These are phyloP conservation scores for Ceratobasidium sp. DNA, from an alignment of 1,284 basidiomycete species.

Conservation along the genomic window DNA sequence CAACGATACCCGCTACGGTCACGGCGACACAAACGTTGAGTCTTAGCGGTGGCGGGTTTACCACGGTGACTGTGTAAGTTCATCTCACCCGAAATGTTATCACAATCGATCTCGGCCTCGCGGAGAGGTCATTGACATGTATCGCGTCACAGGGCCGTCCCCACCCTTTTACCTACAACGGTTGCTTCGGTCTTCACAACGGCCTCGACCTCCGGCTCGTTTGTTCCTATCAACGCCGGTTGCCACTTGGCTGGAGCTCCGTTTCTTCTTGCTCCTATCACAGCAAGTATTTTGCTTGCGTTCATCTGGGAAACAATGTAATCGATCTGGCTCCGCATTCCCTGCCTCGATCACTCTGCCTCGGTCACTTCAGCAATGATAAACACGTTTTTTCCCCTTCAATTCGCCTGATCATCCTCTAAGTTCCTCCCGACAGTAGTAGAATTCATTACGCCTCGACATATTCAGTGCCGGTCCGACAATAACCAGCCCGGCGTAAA, in stretches of 20 bases:
- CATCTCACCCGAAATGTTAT: background rate
- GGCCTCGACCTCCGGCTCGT: constrained; percentile 22
- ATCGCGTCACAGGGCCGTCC: constrained; percentile 26
- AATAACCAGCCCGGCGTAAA: no score
- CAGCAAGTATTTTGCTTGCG: background rate
- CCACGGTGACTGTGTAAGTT: constrained; percentile 24
- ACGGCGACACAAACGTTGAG: constrained; percentile 36
- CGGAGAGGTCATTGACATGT: constrained; percentile 10
- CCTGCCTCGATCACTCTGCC: constrained; percentile 15
- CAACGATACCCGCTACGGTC: constrained; percentile 21
- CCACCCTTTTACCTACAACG: constrained; percentile 29
- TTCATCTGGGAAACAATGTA: background rate
- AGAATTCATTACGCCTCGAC: no score
- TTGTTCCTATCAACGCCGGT: constrained; percentile 35
- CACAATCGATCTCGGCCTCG: constrained; percentile 9
- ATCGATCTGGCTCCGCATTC: constrained; percentile 6
- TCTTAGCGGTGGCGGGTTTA: constrained; percentile 10
- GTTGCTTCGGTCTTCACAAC: constrained; percentile 42
- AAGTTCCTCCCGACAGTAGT: no score
- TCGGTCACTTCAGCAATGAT: constrained; percentile 19
- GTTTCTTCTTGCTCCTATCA: constrained; percentile 21
- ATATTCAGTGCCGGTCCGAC: no score
- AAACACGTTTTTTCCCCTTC: background rate
- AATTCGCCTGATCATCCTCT: no score
- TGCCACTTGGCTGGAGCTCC: constrained; percentile 8